phyloP scores from a whole-genome alignment of 2,329 filamentous ascomycete genomes.

The Cercospora sp. region DNA sequence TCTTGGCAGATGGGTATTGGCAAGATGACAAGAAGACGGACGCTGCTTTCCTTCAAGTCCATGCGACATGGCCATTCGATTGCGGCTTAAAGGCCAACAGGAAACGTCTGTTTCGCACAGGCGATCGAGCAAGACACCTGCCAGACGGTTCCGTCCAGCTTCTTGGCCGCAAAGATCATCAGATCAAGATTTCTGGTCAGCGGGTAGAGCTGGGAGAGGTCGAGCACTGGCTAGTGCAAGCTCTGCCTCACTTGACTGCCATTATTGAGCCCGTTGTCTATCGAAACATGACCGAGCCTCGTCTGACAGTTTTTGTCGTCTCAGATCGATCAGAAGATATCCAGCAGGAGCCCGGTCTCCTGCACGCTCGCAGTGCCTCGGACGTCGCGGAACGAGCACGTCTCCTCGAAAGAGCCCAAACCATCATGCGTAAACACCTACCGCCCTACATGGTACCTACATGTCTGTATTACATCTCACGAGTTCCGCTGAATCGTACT shows the following conservation, averaged over 20 bases:
- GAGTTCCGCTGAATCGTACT: neutral
- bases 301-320: neutral
- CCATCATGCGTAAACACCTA: neutral
- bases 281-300: neutral
- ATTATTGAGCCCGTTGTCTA: neutral
- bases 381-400: neutral
- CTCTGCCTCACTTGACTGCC: neutral
- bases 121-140: conserved; percentile 30
- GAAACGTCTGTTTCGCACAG: conserved; percentile 19
- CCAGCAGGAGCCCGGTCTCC: neutral
- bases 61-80: neutral
- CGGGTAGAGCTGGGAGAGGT: conserved; percentile 12
- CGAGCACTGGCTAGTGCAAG: conserved; percentile 9
- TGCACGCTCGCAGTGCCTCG: neutral
- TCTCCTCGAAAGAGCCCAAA: neutral
- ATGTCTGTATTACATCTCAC: neutral
- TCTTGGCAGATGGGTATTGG: conserved; percentile 10
- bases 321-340: neutral
- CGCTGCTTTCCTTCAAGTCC: neutral
- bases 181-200: conserved; percentile 62
- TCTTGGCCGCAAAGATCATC: conserved; percentile 56
- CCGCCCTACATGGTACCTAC: neutral
- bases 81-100: neutral
- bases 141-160: conserved; percentile 40
- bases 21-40: neutral